These are phyloP conservation scores for Thalia dealbata DNA, from an alignment of 176 grass and related monocot genomes.

Conservation along the genomic window DNA sequence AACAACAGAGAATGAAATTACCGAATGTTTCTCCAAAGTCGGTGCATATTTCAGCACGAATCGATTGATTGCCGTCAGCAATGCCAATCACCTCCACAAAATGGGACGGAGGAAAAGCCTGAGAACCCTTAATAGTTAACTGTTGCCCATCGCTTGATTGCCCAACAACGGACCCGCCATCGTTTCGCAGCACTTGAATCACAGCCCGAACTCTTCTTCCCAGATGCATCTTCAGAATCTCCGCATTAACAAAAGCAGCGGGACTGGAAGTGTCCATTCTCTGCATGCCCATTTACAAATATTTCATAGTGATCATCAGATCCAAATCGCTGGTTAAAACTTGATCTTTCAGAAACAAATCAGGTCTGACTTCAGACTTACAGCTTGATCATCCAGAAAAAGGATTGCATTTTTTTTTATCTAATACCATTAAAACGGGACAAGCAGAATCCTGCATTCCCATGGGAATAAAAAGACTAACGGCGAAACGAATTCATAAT, in stretches of 20 bases:
- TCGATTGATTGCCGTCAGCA: slow-evolving; percentile 52
- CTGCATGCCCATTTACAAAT: slow-evolving; percentile 7
- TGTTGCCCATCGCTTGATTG: slow-evolving; percentile 66
- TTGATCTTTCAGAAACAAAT: too few relatives aligned
- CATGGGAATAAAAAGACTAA: too few relatives aligned
- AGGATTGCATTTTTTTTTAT: too few relatives aligned
- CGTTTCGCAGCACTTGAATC: slow-evolving; percentile 49
- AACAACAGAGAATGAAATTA: slow-evolving; percentile 22
- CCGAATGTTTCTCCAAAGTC: slow-evolving; percentile 79
- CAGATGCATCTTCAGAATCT: slow-evolving; percentile 51
- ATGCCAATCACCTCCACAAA: slow-evolving; percentile 77
- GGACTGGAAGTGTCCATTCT: slow-evolving; percentile 79
- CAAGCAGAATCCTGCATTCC: too few relatives aligned
- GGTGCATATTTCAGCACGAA: slow-evolving; percentile 65
- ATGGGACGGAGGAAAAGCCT: slow-evolving; percentile 24
- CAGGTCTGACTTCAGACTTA: too few relatives aligned
- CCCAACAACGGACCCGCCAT: slow-evolving; percentile 39
- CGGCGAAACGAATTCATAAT: too few relatives aligned
- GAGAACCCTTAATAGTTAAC: slow-evolving; percentile 51
- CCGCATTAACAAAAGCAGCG: slow-evolving; percentile 60
- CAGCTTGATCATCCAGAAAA: too few relatives aligned
- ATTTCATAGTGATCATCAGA: too few relatives aligned
- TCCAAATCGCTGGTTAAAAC: too few relatives aligned
- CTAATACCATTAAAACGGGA: too few relatives aligned
- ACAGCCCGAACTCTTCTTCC: slow-evolving; percentile 68